Percentiles rank a stretch among this genome's conserved stretches.
Evolutionary conservation across 306 rosid genomes (phyloP).

Genomic region (cucumber (Cucumis sativus)): Cucumber_9930_V3 NC_026661.2:1058001-1058500

Average conservation of each 20-base stretch:
- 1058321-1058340: neutral
- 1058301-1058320: too few species aligned
- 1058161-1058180: neutral
- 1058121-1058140: neutral
- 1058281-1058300: too few species aligned
- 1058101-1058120: neutral
- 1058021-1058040: neutral
- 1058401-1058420: neutral
- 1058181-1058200: too few species aligned
- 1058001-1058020: neutral
- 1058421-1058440: neutral
- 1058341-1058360: neutral
- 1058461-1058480: neutral
- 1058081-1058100: neutral
- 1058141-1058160: neutral
- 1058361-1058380: neutral
- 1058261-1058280: too few species aligned
- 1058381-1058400: neutral
- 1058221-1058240: too few species aligned
- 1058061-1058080: neutral
- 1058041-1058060: neutral
- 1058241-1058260: too few species aligned
- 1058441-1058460: neutral
- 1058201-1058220: too few species aligned
- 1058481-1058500: neutral